Conservation (phyloP, 2,329 filamentous ascomycete genomes). For the Talaromyces sp. region DNA sequence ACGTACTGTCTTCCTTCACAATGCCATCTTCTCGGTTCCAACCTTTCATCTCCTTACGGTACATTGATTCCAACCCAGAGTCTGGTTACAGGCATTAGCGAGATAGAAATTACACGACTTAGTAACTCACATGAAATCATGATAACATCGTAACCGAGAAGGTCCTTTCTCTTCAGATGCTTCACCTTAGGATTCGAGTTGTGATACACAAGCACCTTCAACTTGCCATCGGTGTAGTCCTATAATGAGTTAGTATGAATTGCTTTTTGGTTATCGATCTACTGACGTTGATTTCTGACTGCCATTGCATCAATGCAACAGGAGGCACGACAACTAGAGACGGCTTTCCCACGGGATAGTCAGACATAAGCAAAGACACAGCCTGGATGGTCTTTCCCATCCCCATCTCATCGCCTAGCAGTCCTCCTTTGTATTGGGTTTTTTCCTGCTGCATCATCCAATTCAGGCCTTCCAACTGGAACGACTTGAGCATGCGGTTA, state of each 20-base stretch:
- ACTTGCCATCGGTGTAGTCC: slow-evolving; percentile 75
- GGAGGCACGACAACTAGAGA: slow-evolving; percentile 87
- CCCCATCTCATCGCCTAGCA: slow-evolving; percentile 97
- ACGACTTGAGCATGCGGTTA: slow-evolving; percentile 79
- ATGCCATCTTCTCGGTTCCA: slow-evolving; percentile 76
- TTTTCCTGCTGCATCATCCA: slow-evolving; percentile 95
- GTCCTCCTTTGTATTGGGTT: slow-evolving; percentile 78
- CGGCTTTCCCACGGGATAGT: slow-evolving; percentile 79
- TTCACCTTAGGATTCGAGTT: slow-evolving; percentile 82
- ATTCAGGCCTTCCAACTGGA: slow-evolving; percentile 86
- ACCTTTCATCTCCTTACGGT: slow-evolving; percentile 88
- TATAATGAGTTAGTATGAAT: slow-evolving; percentile 19
- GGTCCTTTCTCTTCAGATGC: slow-evolving; percentile 66
- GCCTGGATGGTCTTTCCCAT: slow-evolving; percentile 98
- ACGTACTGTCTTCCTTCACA: slow-evolving; percentile 67
- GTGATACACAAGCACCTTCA: slow-evolving; percentile 89
- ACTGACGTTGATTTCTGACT: slow-evolving; percentile 67
- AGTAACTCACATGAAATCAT: slow-evolving; percentile 86
- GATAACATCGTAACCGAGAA: slow-evolving; percentile 85
- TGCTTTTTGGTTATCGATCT: neutral
- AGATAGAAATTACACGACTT: neutral
- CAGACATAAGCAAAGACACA: slow-evolving; percentile 96
- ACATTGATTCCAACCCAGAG: slow-evolving; percentile 77
- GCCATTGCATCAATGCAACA: slow-evolving; percentile 95
- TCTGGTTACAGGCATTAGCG: slow-evolving; percentile 29